Base-by-base conservation (phyloP, 2,329 filamentous ascomycete species). In the Cladophialophora psammophila region DNA sequence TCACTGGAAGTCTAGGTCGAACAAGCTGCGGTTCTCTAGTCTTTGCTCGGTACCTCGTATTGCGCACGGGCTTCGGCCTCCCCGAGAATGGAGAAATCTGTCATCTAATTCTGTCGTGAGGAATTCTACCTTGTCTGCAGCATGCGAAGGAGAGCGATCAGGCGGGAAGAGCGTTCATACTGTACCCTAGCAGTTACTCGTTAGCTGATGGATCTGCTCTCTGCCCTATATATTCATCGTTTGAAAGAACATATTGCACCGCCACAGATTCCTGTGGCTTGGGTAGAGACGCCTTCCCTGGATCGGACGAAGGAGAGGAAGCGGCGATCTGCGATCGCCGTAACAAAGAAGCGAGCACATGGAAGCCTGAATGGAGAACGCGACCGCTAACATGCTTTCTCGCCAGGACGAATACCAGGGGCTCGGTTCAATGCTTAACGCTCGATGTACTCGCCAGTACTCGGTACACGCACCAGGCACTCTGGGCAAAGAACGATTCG, bases 321-420 rank as follows among this genome's bases (percentile, higher is more conserved):
- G 57, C n/a, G 57, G 57, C 57, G 40, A 50, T 50, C 57, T 18
- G 20, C 40, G 57, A 50, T 60, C 40, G 40, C 56, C 38, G 40
- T 26, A 54, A 35, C 12, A 32, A 42, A 40, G 57, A 60, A 60
- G 57, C 57, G 57, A 60, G 34, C 4, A 3, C 57, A 48, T 13
- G 20, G 36, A 26, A 18, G 18, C 18, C 18, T 12, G 45, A 50
- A 50, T 10, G 15, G 15, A n/a, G 18, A 42, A 42, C n/a, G 26
- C 45, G 45, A 50, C 45, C n/a, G 40, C 12, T 20, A 40, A 50
- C 31, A 42, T 32, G 10, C 20, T 15, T 42, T 20, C 12, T 45
- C 12, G 32, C 40, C n/a, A 13, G 42, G 40, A 50, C 18, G 40
- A 50, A n/a, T n/a, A 26, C 13, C 45, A 50, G 18, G 42, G 45